Evolutionary conservation across 2,329 filamentous ascomycete genomes (phyloP).

Genomic region (Beauveria caledonica): DNA sequence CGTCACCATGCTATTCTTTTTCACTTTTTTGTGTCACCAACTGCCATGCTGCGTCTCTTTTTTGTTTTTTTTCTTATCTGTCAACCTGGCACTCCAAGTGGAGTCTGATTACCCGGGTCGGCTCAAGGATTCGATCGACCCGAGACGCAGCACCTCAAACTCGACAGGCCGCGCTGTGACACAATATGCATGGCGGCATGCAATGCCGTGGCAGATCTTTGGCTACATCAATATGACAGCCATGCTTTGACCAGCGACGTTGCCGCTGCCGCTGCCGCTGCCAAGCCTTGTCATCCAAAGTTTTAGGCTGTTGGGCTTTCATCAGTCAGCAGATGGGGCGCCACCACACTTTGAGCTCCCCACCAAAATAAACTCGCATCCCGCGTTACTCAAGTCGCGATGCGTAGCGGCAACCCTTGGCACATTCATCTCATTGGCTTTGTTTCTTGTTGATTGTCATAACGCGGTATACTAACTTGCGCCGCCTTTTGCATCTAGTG

Average conservation of each 20-base stretch:
- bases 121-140: neutral
- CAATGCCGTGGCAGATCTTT: neutral
- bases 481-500: conserved; percentile 51
- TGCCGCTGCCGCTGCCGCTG: neutral
- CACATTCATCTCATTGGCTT: neutral
- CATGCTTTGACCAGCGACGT: neutral
- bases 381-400: conserved; percentile 9
- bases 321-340: conserved; percentile 7
- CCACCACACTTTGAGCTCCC: conserved; percentile 8
- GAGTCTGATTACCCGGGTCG: neutral
- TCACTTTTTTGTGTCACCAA: neutral
- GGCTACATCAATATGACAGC: neutral
- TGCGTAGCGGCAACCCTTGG: neutral
- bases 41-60: neutral
- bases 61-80: neutral
- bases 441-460: neutral
- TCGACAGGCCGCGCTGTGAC: neutral
- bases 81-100: neutral
- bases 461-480: neutral
- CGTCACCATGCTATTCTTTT: neutral
- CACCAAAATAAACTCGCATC: conserved; percentile 13
- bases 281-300: neutral
- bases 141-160: neutral
- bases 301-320: neutral
- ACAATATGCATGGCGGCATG: neutral